Evolutionary conservation across 2,329 filamentous ascomycete genomes (phyloP), one percentile per base, ranked within the genome.

Genomic region (Calonectria pseudoreteaudii): DNA sequence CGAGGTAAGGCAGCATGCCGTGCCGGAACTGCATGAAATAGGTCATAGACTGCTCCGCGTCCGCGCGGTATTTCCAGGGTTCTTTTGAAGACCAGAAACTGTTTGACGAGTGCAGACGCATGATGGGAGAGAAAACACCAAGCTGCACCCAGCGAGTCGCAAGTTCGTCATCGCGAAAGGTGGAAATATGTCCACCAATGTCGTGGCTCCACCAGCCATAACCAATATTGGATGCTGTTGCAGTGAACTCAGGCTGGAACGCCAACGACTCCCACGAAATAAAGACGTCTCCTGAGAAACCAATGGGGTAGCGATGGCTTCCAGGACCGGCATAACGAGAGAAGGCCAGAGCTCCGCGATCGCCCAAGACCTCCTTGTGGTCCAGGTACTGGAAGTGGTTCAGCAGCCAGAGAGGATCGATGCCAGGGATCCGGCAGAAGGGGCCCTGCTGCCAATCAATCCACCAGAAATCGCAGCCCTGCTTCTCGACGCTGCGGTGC

Each of bases 161-260:
- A 9, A 92, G 84, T 78, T 93, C 90, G 66, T 92, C 91, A 65
- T 91, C 89, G 11, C 89, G 87, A 41, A 82, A 82, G 8, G 91
- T 91, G 2, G 82, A 80, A 77, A 90, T 89, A 79, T 93, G 91
- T 0, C 91, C 91, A 23, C 91, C 91, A 36, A 93, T 92, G 75
- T 93, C 91, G 80, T 93, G 91, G 60, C 89, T 91, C 91, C 91
- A 93, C 91, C 91, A 93, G 3, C 91, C 91, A 75, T 91, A 93
- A 0, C 91, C 91, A 73, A 93, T 91, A 80, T 93, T 93, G 11
- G 90, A 91, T 0, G 91, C 90, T 0, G 90, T 92, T 3, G 91
- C 90, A 0, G 92, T 93, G 78, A 93, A 93, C 78, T 93, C 91
- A 8, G 91, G 91, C 80, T 93, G 91, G 82, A 93, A 93, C 18